Percentiles rank a stretch among this genome's conserved stretches.
Conservation (phyloP, 139 green algal genomes). For the Tetraselmis chui region DNA sequence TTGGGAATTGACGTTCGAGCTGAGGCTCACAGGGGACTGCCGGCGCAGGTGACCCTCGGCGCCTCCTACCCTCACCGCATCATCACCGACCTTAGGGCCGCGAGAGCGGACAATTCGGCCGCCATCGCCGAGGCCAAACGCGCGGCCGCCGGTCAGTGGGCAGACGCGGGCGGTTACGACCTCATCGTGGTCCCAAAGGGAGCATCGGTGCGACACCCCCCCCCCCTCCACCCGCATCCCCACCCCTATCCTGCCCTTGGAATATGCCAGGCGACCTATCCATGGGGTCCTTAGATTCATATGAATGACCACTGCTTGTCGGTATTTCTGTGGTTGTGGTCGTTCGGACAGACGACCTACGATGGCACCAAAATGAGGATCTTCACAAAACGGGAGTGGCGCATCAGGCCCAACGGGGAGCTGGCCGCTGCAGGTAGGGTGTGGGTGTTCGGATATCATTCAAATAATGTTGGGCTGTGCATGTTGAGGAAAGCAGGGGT, state of each 20-base stretch:
- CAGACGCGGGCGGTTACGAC: conserved; percentile 35
- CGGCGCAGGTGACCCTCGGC: background rate
- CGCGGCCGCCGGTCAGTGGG: background rate
- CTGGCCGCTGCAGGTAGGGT: background rate
- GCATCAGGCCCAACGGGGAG: background rate
- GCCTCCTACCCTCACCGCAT: conserved; percentile 2
- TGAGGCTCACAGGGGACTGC: too few relatives aligned
- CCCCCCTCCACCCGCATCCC: too few relatives aligned
- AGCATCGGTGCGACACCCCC: background rate
- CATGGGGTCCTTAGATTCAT: too few relatives aligned
- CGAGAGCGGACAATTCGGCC: conserved; percentile 14
- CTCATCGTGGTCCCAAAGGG: conserved; percentile 26
- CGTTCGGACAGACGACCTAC: background rate
- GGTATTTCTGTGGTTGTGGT: too few relatives aligned
- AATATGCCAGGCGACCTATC: too few relatives aligned
- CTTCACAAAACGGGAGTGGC: background rate
- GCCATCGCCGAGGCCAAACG: conserved; percentile 16
- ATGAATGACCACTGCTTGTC: too few relatives aligned
- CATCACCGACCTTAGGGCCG: background rate
- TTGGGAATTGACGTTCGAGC: too few relatives aligned
- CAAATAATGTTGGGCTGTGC: too few relatives aligned
- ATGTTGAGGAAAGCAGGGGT: too few relatives aligned
- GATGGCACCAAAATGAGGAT: background rate
- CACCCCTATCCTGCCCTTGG: background rate
- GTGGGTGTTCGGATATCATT: too few relatives aligned